These are phyloP conservation scores for Pleurotus pulmonarius DNA, from an alignment of 768 basidiomycete species.

Conservation along the genomic window DNA sequence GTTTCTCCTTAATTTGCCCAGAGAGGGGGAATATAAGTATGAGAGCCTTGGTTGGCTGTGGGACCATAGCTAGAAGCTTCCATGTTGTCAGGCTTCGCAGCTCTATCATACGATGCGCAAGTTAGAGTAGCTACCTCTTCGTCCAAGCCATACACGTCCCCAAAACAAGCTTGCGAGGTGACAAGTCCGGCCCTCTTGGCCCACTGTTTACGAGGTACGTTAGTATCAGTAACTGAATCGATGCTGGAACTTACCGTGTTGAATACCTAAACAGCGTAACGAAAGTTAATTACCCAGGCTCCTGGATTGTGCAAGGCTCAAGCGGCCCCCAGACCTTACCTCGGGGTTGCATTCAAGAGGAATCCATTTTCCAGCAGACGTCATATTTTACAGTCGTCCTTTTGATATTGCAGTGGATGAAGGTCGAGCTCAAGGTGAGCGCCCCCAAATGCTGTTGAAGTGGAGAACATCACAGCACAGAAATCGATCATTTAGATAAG, in stretches of 20 bases:
- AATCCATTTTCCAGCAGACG: conserved; percentile 45
- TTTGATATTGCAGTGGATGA: not conserved
- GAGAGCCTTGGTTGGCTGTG: conserved; percentile 77
- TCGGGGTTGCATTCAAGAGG: conserved; percentile 76
- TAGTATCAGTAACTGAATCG: not conserved
- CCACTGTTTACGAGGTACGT: conserved; percentile 45
- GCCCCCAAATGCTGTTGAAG: too few species aligned
- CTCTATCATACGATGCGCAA: too few species aligned
- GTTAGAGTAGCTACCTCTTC: conserved; percentile 52
- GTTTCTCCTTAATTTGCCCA: conserved; percentile 42
- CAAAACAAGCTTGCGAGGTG: conserved; percentile 45
- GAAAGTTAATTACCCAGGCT: not conserved
- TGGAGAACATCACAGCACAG: too few species aligned
- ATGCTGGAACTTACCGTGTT: conserved; percentile 33
- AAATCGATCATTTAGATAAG: too few species aligned
- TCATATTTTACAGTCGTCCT: not conserved
- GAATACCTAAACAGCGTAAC: conserved; percentile 32
- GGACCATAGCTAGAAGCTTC: conserved; percentile 70
- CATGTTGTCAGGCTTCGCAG: too few species aligned
- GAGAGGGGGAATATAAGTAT: conserved; percentile 80
- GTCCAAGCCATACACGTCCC: conserved; percentile 74
- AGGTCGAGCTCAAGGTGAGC: not conserved
- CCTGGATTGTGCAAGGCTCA: too few species aligned
- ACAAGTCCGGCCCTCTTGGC: conserved; percentile 64
- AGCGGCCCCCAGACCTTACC: too few species aligned